These are phyloP conservation scores for Ophioceras dolichostomum DNA, from an alignment of 2,329 filamentous ascomycete genomes.

Conservation along the genomic window DNA sequence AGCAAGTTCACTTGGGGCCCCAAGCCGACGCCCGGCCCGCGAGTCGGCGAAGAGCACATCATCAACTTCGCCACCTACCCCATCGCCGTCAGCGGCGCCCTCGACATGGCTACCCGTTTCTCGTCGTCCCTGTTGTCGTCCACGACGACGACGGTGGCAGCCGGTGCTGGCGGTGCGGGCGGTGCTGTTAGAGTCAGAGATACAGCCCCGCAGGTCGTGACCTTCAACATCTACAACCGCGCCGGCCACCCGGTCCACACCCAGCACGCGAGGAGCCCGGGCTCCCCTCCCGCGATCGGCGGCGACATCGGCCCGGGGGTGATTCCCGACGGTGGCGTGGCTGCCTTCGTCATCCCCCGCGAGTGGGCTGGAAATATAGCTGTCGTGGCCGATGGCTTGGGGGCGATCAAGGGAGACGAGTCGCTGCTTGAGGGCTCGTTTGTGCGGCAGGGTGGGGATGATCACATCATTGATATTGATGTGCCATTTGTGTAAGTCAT, in stretches of 20 bases:
- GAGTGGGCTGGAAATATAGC: constrained; percentile 11
- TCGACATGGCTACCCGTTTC: not conserved
- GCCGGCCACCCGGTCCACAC: constrained; percentile 7
- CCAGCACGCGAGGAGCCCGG: constrained; percentile 5
- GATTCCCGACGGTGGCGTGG: constrained; percentile 4
- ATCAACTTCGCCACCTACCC: not conserved
- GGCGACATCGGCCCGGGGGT: constrained; percentile 6
- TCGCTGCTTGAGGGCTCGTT: constrained; percentile 9
- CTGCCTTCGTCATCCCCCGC: constrained; percentile 8
- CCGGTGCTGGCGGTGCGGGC: not conserved
- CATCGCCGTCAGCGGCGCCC: constrained; percentile 1
- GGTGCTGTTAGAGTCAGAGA: no score
- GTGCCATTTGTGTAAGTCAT: constrained; percentile 12
- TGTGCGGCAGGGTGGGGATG: not conserved
- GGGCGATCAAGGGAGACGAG: constrained; percentile 4
- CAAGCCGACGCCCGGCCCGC: no score
- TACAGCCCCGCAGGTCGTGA: not conserved
- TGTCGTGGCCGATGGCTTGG: constrained; percentile 5
- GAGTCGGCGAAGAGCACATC: not conserved
- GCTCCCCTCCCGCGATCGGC: constrained; percentile 3
- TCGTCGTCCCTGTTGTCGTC: not conserved
- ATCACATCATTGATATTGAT: constrained; percentile 8
- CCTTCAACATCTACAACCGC: constrained; percentile 1
- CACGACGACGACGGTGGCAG: not conserved
- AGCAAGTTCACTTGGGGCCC: no score